phyloP scores from a whole-genome alignment of 2,329 filamentous ascomycete genomes.

The Colletotrichum melonis region DNA sequence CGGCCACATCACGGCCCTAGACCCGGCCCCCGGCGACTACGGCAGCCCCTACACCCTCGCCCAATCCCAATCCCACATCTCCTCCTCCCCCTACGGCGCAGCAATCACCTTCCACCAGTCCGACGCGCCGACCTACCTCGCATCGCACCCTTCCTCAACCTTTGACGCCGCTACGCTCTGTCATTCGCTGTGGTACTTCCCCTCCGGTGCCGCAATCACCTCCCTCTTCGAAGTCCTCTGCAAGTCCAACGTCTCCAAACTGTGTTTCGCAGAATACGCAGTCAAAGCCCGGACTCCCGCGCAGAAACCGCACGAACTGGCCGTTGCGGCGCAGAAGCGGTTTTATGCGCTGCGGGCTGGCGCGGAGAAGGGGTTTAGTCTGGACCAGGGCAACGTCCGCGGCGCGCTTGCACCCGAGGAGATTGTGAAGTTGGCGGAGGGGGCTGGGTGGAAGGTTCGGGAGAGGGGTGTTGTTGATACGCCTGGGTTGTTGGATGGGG shows the following conservation, averaged over 20 bases:
- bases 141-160: neutral
- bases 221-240: conserved; percentile 11
- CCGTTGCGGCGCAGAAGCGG: conserved; percentile 19
- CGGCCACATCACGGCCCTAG: conserved; percentile 27
- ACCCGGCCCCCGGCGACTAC: conserved; percentile 29
- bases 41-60: conserved; percentile 30
- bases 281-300: neutral
- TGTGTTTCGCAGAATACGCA: conserved; percentile 32
- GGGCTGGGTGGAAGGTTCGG: conserved; percentile 17
- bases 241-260: neutral
- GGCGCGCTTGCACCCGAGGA: conserved; percentile 24
- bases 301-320: conserved; percentile 29
- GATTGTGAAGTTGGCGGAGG: conserved; percentile 14
- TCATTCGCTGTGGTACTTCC: conserved; percentile 34
- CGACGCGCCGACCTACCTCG: conserved; percentile 21
- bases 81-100: conserved; percentile 2
- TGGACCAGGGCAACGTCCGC: conserved; percentile 24
- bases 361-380: neutral
- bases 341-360: conserved; percentile 10
- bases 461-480: conserved; percentile 19
- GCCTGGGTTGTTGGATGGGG: conserved; percentile 29
- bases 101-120: conserved; percentile 12
- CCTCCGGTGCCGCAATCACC: conserved; percentile 2
- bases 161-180: conserved; percentile 27
- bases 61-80: conserved; percentile 24